phyloP scores from a whole-genome alignment of 305 asterid genomes.

The Monarda citriodora region DNA sequence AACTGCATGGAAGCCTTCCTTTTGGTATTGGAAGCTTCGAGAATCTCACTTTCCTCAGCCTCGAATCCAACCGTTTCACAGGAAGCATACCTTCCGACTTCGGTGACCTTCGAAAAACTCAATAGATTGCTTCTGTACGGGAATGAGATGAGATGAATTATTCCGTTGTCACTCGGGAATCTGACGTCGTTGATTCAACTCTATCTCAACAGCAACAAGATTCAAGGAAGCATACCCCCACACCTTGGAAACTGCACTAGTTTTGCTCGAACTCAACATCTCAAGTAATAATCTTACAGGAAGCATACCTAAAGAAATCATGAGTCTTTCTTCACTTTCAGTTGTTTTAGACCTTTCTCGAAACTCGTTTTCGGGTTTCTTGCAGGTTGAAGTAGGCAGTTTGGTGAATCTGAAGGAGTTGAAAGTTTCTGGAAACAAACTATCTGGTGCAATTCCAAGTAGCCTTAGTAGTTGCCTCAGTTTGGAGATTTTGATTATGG shows the following conservation, averaged over 20 bases:
- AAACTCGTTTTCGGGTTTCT: constrained; percentile 1
- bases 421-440: constrained; percentile 6
- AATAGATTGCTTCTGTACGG: neutral
- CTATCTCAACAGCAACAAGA: constrained; percentile 1
- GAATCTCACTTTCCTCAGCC: neutral
- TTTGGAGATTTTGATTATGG: constrained; percentile 5
- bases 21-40: neutral
- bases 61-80: neutral
- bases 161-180: constrained; percentile 6
- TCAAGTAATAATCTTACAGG: neutral
- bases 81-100: constrained; percentile 10
- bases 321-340: constrained; percentile 12
- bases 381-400: constrained; percentile 2
- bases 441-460: constrained; percentile 8
- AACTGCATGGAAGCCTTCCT: constrained; percentile 8
- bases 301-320: neutral
- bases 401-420: constrained; percentile 5
- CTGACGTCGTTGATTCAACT: constrained; percentile 3
- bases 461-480: constrained; percentile 4
- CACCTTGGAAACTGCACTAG: constrained; percentile 8
- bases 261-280: neutral
- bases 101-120: constrained; percentile 1
- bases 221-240: constrained; percentile 1
- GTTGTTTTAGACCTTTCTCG: neutral
- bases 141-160: neutral